Percentiles rank a stretch among this genome's conserved stretches.
Evolutionary conservation across 805 yeast species (phyloP).

Genomic region (Sugiyamaella mastotermitis): DNA sequence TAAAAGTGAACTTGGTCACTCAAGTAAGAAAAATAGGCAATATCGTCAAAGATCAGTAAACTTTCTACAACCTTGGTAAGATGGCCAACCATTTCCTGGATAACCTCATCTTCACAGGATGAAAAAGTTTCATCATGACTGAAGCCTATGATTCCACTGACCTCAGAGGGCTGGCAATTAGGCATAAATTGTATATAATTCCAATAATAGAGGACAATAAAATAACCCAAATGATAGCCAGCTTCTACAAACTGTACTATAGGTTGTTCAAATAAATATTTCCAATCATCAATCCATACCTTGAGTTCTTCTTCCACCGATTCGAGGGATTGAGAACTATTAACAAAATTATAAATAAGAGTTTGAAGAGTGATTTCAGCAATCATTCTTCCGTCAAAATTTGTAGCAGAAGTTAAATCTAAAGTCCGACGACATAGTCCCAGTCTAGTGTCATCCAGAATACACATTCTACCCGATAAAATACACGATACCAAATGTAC

Average conservation of each 20-base stretch:
- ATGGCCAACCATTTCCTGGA: constrained; percentile 37
- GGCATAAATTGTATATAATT: constrained; percentile 14
- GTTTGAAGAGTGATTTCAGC: constrained; percentile 63
- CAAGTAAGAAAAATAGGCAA: constrained; percentile 59
- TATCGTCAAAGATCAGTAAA: constrained; percentile 38
- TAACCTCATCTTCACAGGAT: constrained; percentile 16
- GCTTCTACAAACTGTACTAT: constrained; percentile 69
- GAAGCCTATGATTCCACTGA: background rate
- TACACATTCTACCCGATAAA: constrained; percentile 58
- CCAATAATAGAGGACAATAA: constrained; percentile 44
- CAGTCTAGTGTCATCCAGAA: constrained; percentile 53
- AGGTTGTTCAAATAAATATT: constrained; percentile 60
- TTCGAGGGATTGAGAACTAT: constrained; percentile 31
- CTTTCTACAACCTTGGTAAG: constrained; percentile 39
- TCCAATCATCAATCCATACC: constrained; percentile 66
- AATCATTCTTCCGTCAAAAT: constrained; percentile 78
- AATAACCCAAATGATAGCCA: constrained; percentile 56
- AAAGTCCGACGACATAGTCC: constrained; percentile 54
- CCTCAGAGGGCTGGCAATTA: background rate
- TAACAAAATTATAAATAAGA: constrained; percentile 53
- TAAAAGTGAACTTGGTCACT: constrained; percentile 61
- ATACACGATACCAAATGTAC: constrained; percentile 64
- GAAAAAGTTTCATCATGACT: constrained; percentile 9
- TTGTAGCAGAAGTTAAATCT: constrained; percentile 55
- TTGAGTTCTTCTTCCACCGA: constrained; percentile 44